Evolutionary conservation across 495 filamentous ascomycete species (phyloP), one percentile per base, ranked within the genome.

Genomic region (Schizothecium vesticola): DNA sequence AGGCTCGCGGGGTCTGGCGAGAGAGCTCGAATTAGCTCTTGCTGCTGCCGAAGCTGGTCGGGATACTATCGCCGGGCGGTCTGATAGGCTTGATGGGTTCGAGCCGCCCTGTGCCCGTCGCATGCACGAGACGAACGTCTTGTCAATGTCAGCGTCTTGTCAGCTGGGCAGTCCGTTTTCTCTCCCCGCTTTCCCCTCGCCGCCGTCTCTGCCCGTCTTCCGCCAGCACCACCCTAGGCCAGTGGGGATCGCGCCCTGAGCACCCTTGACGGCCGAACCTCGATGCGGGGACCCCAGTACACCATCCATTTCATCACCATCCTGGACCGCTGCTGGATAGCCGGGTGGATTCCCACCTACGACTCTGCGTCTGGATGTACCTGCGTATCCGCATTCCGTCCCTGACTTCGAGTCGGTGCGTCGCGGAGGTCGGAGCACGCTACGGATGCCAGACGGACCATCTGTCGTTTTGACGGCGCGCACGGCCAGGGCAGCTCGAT

Each of bases 31-130:
- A 59, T 60, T 62, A 55, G 65, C 36, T 60, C 22, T 3, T 55
- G 63, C 64, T 28, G 31, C 24, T 61, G 43, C 43, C 43, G 43
- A n/a, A 56, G 57, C 33, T 64, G 69, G 36, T 59, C 29, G 61
- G 68, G 63, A 31, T 71, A 65, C 63, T 69, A 65, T 74, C 64
- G 61, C 57, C 19, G 63, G 63, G 12, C 29, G 56, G 24, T n/a
- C 36, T 74, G 67, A 76, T 72, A 72, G 70, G 72, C 33, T 51
- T 74, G 67, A 76, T 72, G 71, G 70, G 72, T 51, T 51, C 43
- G 59, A 70, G 67, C 26, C 63, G 64, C 60, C 67, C 57, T 67
- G 43, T 62, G 69, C 68, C 61, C 21, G 71, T 74, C 59, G 72
- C 61, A 70, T 70, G 68, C 66, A 71, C 68, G 43, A n/a, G 43